Percentiles rank a stretch among this genome's conserved stretches.
Evolutionary conservation across 257 asterid species (phyloP).

Genomic region (Schizonepeta tenuifolia): DNA sequence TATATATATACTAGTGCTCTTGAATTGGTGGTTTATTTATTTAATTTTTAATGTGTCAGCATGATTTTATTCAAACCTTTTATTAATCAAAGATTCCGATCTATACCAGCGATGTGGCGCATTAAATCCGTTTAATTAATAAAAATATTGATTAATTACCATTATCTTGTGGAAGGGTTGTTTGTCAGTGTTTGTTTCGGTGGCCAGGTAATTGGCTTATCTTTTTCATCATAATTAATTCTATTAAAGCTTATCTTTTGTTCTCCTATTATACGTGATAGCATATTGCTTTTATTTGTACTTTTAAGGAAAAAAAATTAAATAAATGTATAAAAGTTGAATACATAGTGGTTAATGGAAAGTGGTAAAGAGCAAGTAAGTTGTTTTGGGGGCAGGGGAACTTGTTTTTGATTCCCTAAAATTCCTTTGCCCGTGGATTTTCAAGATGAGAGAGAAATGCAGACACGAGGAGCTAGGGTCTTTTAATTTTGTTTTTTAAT

Average conservation of each 20-base stretch:
- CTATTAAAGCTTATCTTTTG: constrained; percentile 55
- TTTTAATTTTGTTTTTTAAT: constrained; percentile 39
- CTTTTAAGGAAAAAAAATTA: constrained; percentile 4
- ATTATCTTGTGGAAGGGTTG: constrained; percentile 42
- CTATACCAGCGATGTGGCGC: constrained; percentile 39
- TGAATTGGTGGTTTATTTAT: too few relatives aligned
- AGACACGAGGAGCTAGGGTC: neutral
- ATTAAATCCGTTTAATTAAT: constrained; percentile 32
- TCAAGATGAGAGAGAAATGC: constrained; percentile 35
- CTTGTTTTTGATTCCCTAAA: constrained; percentile 37
- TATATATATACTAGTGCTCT: constrained; percentile 18
- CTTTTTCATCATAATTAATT: constrained; percentile 36
- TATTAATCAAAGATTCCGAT: constrained; percentile 40
- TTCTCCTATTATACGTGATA: neutral
- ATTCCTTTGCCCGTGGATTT: constrained; percentile 36
- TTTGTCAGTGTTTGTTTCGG: constrained; percentile 53
- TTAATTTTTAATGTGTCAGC: constrained; percentile 10
- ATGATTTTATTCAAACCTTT: constrained; percentile 14
- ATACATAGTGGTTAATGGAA: constrained; percentile 34
- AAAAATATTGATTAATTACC: constrained; percentile 36
- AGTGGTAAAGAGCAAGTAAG: constrained; percentile 23
- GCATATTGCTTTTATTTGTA: constrained; percentile 18
- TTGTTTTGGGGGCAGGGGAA: constrained; percentile 23
- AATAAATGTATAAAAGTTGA: neutral
- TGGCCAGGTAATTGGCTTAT: constrained; percentile 42